Evolutionary conservation across 441 rosid species (phyloP), one percentile per base, ranked within the genome.

Genomic region (Adansonia gregorii): DNA sequence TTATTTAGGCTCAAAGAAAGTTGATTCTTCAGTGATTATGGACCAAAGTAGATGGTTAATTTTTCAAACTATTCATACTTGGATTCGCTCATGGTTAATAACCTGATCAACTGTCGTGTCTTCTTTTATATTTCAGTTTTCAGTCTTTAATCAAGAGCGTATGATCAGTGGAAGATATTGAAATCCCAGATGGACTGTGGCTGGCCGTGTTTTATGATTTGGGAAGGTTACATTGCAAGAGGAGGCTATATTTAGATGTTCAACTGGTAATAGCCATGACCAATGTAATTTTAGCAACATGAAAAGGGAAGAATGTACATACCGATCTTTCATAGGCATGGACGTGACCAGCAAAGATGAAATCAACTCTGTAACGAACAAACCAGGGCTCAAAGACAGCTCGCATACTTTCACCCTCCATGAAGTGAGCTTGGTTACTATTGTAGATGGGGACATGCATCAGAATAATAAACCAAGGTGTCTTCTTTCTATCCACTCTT

Each of bases 321-420:
- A 91, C 95, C 51, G 93, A 89, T 91, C 93, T 88, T 82, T 91
- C 93, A 80, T 89, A 91, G 76, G 95, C 95, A 84, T 89, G 93
- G 83, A 87, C 93, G 72, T 91, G 95, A 51, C 93, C 95, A 74
- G 93, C 93, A 85, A 91, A 91, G 78, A 91, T 76, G n/a, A 89
- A 77, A 82, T 91, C 93, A 71, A 89, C 95, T 87, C 78, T 86
- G 72, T 83, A 46, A 67, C 45, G 63, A 43, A 87, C 82, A 77
- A 91, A 91, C 93, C 92, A 91, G 72, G 78, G 73, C 83, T 91
- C 95, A 76, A 87, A 88, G 78, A 85, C 91, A 69, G 85, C 85
- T 61, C 92, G 81, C 91, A 91, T 89, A 79, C 95, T 87, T 85
- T 88, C 95, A 55, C 92, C 95, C 82, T 88, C 95, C 92, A 81